Percentiles rank a stretch among this genome's conserved stretches.
phyloP scores from a whole-genome alignment of 2,329 filamentous ascomycete genomes.

The Nemania diffusa region DNA sequence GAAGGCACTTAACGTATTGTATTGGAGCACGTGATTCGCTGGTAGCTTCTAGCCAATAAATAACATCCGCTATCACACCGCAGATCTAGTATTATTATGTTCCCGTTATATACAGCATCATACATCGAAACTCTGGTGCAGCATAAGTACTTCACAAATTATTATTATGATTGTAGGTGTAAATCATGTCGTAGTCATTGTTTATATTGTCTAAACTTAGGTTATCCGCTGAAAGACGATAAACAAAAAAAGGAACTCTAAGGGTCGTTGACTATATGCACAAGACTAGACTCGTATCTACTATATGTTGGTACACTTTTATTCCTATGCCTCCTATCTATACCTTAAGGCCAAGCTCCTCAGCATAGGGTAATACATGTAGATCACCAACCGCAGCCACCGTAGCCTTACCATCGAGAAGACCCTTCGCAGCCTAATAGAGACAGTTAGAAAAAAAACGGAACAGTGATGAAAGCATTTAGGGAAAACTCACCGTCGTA shows the following conservation, averaged over 20 bases:
- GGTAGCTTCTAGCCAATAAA: too few species aligned
- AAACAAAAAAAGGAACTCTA: conserved; percentile 48
- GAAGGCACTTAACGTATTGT: neutral
- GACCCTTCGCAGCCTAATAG: conserved; percentile 81
- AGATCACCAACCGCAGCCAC: conserved; percentile 93
- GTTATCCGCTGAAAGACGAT: neutral
- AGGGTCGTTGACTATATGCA: conserved; percentile 58
- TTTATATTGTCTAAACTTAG: neutral
- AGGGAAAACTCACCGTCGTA: conserved; percentile 74
- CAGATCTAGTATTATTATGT: too few species aligned
- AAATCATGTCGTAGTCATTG: neutral
- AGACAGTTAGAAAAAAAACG: conserved; percentile 45
- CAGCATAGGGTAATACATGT: conserved; percentile 88
- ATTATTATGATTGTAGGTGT: neutral
- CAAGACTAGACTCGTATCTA: conserved; percentile 54
- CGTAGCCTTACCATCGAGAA: conserved; percentile 88
- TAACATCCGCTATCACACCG: too few species aligned
- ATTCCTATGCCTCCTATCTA: conserved; percentile 64
- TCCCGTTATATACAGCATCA: too few species aligned
- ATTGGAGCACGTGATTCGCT: conserved; percentile 23
- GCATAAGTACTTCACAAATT: neutral
- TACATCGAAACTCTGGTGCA: neutral
- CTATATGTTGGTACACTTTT: conserved; percentile 57
- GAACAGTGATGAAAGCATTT: neutral
- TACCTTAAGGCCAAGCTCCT: conserved; percentile 93